Conservation (phyloP, 139 green algal species). For the Chlamydomonas sp. region DNA sequence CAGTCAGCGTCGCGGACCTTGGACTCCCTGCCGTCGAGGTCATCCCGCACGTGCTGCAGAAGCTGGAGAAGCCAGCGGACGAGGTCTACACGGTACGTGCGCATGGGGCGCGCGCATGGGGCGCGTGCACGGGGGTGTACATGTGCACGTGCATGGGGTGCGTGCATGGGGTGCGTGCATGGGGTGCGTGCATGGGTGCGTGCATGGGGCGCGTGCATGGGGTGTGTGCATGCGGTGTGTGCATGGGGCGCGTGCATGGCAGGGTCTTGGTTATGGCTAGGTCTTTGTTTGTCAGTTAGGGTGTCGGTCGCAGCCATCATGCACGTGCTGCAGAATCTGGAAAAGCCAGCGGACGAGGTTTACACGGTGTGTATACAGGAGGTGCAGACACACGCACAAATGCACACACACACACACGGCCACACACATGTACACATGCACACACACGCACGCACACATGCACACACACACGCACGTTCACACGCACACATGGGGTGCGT, state of each 20-base stretch:
- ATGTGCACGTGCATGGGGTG: not conserved
- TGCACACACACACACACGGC: too few species aligned
- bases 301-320: constrained; percentile 1
- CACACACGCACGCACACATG: not conserved
- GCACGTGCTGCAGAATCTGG: constrained; percentile 38
- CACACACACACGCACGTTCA: not conserved
- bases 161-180: too few species aligned
- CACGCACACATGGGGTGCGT: not conserved
- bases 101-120: constrained; percentile 3
- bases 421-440: too few species aligned
- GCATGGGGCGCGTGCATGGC: too few species aligned
- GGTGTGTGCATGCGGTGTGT: too few species aligned
- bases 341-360: constrained; percentile 75
- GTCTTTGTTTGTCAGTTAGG: too few species aligned
- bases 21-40: constrained; percentile 1
- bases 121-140: not conserved
- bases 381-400: too few species aligned
- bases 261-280: too few species aligned
- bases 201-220: too few species aligned
- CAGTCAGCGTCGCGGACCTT: not conserved
- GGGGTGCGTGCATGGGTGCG: too few species aligned
- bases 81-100: constrained; percentile 79
- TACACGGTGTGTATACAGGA: constrained; percentile 82
- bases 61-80: constrained; percentile 72
- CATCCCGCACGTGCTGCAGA: constrained; percentile 12